Evolutionary conservation across 768 basidiomycete genomes (phyloP), one percentile per base, ranked within the genome.

Genomic region (Punctularia strigosozonata): DNA sequence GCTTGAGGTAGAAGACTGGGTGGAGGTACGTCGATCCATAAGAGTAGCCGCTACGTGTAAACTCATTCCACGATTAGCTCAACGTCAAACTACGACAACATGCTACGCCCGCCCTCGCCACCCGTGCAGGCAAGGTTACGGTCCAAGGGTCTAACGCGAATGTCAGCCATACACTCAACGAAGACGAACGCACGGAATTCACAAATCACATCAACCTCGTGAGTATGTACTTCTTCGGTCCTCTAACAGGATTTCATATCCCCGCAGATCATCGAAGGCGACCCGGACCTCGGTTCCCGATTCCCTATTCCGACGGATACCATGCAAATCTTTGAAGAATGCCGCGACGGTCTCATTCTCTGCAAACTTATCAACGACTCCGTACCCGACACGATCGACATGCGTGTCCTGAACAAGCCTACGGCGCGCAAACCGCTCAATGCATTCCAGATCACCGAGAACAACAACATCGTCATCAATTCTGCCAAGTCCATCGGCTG

Each of bases 341-440:
- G 82, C 60, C 76, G 82, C 52, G 94, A 99, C 52, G 95, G 94
- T 46, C 68, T 99, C 54, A 79, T 99, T 50, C 82, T 99, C 22
- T 95, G 86, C 62, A 98, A 97, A 71, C 80, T 98, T 47, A 90
- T 98, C 71, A 94, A 99, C 61, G 94, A 99, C 64, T 94, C 95
- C 31, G 95, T 99, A 3, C 94, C 95, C 8, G 94, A 98, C 60
- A 99, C 95, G 5, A 99, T 99, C 64, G 94, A 98, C 63, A 85
- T 78, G 44, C 94, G 95, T 70, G 95, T 99, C 5, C 70, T 99
- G 49, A 98, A 99, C 69, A 94, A 84, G 58, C 76, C 91, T 0
- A 69, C 70, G 3, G 48, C 71, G 3, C 73, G 76, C 26, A 94
- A 90, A 62, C 75, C 85, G 0, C 71, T 99, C 34, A 99, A 99